Percentiles rank a stretch among this genome's conserved stretches.
phyloP scores from a whole-genome alignment of 305 asterid species.

The Andrographis paniculata region DNA sequence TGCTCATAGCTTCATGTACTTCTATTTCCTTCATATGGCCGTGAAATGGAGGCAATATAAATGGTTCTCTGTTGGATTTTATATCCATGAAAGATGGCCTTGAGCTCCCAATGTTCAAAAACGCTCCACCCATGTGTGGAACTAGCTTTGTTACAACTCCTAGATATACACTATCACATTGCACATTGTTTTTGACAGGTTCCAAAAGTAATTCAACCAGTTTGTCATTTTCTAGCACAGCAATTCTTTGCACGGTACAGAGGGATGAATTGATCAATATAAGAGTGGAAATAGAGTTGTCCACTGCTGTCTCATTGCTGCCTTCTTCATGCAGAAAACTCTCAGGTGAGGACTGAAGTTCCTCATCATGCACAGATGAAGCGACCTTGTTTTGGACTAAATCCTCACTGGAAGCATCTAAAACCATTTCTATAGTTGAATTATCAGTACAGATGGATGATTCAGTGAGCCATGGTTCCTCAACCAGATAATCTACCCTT shows the following conservation, averaged over 20 bases:
- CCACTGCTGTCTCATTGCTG: constrained; percentile 25
- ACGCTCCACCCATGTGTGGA: constrained; percentile 98
- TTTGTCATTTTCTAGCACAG: constrained; percentile 73
- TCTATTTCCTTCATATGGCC: constrained; percentile 34
- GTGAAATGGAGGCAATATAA: constrained; percentile 52
- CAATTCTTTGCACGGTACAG: constrained; percentile 96
- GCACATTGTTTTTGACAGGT: constrained; percentile 90
- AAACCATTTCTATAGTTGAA: constrained; percentile 21
- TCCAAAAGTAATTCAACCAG: constrained; percentile 89
- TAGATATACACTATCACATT: constrained; percentile 80
- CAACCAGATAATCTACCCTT: constrained; percentile 38
- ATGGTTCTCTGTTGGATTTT: constrained; percentile 59
- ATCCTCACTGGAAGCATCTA: constrained; percentile 22
- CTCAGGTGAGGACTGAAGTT: constrained; percentile 30
- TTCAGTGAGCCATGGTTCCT: constrained; percentile 90
- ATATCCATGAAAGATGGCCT: constrained; percentile 88
- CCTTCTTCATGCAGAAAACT: constrained; percentile 44
- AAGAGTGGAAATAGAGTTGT: constrained; percentile 54
- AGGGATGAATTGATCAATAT: constrained; percentile 89
- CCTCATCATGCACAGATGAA: constrained; percentile 25
- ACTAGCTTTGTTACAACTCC: constrained; percentile 79
- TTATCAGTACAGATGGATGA: constrained; percentile 20
- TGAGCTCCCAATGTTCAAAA: constrained; percentile 86
- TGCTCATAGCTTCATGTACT: constrained; percentile 25
- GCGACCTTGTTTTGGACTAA: constrained; percentile 25